Evolutionary conservation across 495 filamentous ascomycete species (phyloP).

Genomic region (Chaetomidium leptoderma): DNA sequence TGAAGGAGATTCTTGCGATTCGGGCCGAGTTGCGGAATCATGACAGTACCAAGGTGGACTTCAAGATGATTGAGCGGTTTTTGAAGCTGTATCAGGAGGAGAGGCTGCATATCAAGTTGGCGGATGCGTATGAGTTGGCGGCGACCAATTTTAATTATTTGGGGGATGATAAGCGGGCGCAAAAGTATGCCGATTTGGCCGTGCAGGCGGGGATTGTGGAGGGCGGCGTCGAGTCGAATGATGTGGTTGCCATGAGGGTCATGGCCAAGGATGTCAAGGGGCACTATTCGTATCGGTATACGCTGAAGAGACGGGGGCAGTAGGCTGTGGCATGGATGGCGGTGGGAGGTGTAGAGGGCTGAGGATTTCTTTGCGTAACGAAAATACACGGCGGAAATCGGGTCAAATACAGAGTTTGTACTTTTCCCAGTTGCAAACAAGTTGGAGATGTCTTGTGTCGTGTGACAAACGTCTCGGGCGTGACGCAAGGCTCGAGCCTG

Average conservation of each 20-base stretch:
- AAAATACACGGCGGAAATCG: no score
- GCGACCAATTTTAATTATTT: constrained; percentile 41
- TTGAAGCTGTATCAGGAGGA: constrained; percentile 31
- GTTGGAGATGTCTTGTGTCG: no score
- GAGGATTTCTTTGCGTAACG: no score
- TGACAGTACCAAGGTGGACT: constrained; percentile 25
- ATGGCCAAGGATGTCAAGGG: constrained; percentile 23
- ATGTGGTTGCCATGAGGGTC: constrained; percentile 26
- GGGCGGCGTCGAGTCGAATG: constrained; percentile 23
- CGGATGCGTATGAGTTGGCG: constrained; percentile 35
- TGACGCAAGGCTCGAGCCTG: no score
- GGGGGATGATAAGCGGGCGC: constrained; percentile 24
- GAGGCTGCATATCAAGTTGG: constrained; percentile 25
- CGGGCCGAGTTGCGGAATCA: constrained; percentile 30
- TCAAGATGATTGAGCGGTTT: constrained; percentile 30
- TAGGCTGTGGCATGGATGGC: neutral
- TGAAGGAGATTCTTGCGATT: constrained; percentile 25
- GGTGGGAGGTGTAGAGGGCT: no score
- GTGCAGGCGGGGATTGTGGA: constrained; percentile 31
- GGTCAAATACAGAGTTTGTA: no score
- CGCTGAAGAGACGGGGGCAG: constrained; percentile 15
- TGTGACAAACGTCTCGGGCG: no score
- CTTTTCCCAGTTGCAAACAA: no score
- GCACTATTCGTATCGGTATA: constrained; percentile 22
- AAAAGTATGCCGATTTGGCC: constrained; percentile 28